Evolutionary conservation across 169 alveolate genomes (phyloP), one percentile per base, ranked within the genome.

Genomic region (Babesia gibsoni): DNA sequence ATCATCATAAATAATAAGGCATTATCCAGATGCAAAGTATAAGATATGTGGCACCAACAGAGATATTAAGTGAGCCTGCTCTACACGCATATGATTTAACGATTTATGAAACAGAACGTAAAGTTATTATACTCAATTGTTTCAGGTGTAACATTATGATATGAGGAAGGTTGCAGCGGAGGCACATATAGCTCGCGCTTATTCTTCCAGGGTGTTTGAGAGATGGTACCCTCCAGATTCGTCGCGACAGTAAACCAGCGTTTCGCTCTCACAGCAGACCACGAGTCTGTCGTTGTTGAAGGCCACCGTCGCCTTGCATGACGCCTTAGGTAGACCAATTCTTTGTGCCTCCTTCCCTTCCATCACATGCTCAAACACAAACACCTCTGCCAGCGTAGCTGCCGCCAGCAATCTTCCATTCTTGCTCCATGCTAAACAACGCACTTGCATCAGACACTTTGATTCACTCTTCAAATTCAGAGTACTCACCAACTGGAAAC

Each of bases 201-300:
- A 25, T 3, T 35, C 72, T 10, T 61, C 59, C 25, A 61, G 72
- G 25, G 58, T 12, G 16, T 12, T 3, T 16, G 72, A 61, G 32
- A 61, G 58, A 7, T 1, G 49, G 50, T 61, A 61, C 72, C 61
- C 59, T 56, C 72, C 72, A 3, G 33, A 35, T 36, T 61, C 72
- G 58, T 61, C 72, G 42, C 52, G 59, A 48, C 58, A 48, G 42
- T 61, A 61, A 10, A 61, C 59, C 32, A 61, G 46, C 20, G 61
- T 27, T 48, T 61, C 72, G 45, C 58, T 46, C 27, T 61, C 72
- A 32, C 72, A 61, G 36, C 61, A 61, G 23, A 74, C 63, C 29
- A 72, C 63, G 43, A 74, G 23, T 29, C 68, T 67, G 23, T 74
- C 79, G 61, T 65, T 74, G 72, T 39, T 74, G 70, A 74, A 65